Percentiles rank a stretch among this genome's conserved stretches.
These are phyloP conservation scores for Aciculosporium take DNA, from an alignment of 2,329 filamentous ascomycete genomes.

Conservation along the genomic window DNA sequence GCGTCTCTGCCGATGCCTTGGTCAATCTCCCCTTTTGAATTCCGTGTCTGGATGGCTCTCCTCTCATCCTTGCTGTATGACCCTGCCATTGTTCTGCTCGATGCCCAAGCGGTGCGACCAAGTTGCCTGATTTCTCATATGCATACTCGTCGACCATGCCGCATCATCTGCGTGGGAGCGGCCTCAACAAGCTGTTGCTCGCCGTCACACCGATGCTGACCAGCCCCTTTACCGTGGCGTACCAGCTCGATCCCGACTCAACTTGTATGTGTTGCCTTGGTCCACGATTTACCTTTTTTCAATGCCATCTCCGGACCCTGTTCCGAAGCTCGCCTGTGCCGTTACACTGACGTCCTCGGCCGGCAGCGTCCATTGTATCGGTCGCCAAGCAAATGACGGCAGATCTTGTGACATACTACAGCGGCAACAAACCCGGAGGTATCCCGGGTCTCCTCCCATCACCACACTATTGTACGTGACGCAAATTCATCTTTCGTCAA, in stretches of 20 bases:
- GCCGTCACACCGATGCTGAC: constrained; percentile 2
- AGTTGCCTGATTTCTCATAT: too few species aligned
- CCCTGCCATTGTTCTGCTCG: neutral
- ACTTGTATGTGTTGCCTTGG: constrained; percentile 15
- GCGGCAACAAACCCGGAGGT: constrained; percentile 34
- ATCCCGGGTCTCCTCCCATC: constrained; percentile 36
- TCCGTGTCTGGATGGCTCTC: too few species aligned
- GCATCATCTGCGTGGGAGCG: neutral
- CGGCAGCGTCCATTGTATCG: constrained; percentile 33
- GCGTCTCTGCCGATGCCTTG: too few species aligned
- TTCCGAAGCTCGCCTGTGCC: neutral
- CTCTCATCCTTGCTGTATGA: too few species aligned
- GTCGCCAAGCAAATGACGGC: constrained; percentile 35
- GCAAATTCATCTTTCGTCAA: neutral
- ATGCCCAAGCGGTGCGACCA: too few species aligned
- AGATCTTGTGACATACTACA: constrained; percentile 31
- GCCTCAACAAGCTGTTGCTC: constrained; percentile 1
- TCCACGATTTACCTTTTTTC: neutral
- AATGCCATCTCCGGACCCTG: too few species aligned
- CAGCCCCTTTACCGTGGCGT: constrained; percentile 16
- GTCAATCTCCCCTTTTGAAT: too few species aligned
- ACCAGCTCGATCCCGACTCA: constrained; percentile 24
- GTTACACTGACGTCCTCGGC: constrained; percentile 1
- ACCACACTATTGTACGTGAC: constrained; percentile 38
- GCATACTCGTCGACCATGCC: neutral